A percentile compares a stretch with the other conserved stretches of the same genome.
phyloP scores from a whole-genome alignment of 208 protist species.

The Trypanosomatidae sp. region DNA sequence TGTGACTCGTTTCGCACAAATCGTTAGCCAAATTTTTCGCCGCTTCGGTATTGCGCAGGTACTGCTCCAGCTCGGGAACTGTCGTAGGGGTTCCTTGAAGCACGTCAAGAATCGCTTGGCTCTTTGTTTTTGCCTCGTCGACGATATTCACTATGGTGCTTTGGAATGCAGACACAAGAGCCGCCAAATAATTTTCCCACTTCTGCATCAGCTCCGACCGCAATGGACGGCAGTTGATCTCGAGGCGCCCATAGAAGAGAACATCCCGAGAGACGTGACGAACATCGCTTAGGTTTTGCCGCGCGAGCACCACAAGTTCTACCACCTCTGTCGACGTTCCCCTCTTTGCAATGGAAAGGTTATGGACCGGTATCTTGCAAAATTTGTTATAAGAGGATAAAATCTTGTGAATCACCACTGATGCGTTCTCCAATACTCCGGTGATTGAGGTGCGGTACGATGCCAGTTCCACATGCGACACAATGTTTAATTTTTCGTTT shows the following conservation, averaged over 20 bases:
- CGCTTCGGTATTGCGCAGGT: slow-evolving; percentile 34
- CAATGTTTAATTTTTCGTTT: slow-evolving; percentile 35
- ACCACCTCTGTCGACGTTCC: slow-evolving; percentile 31
- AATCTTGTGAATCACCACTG: slow-evolving; percentile 44
- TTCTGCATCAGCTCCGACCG: slow-evolving; percentile 49
- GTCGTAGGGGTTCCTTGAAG: slow-evolving; percentile 50
- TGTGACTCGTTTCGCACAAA: slow-evolving; percentile 45
- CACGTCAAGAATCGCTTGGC: slow-evolving; percentile 28
- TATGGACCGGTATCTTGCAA: slow-evolving; percentile 49
- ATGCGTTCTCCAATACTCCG: slow-evolving; percentile 39
- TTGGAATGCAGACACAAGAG: slow-evolving; percentile 50
- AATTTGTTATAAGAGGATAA: slow-evolving; percentile 44
- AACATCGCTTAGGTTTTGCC: slow-evolving; percentile 48
- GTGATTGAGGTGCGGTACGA: slow-evolving; percentile 37
- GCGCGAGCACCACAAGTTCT: slow-evolving; percentile 34
- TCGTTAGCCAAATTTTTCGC: slow-evolving; percentile 42
- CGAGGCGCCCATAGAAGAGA: slow-evolving; percentile 79
- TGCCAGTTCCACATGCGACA: slow-evolving; percentile 36
- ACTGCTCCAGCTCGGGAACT: slow-evolving; percentile 76
- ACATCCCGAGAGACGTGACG: slow-evolving; percentile 45
- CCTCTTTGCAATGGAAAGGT: slow-evolving; percentile 33
- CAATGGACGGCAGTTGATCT: slow-evolving; percentile 55
- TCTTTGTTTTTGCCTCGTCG: slow-evolving; percentile 38
- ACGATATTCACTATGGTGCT: slow-evolving; percentile 35
- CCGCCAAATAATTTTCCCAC: slow-evolving; percentile 56